Evolutionary conservation across 805 yeast species (phyloP), one percentile per base, ranked within the genome.

Genomic region (Metschnikowia henanensis): DNA sequence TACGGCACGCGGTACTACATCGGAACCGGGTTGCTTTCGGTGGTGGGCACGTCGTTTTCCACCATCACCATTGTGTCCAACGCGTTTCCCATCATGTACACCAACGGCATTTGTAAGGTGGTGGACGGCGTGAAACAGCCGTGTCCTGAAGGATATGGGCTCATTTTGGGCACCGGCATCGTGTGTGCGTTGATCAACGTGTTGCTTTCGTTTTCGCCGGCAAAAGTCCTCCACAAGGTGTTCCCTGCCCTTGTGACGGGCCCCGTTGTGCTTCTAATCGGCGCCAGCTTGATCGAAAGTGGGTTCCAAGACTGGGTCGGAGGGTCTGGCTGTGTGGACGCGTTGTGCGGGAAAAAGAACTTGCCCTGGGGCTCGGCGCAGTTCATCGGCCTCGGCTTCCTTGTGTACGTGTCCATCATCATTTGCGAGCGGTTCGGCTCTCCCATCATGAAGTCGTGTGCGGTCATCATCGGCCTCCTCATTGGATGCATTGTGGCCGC

Each of bases 201-300:
- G 31, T 53, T 75, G 7, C 60, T 87, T 39, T 84, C 95, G 0
- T 90, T 91, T 62, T 62, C 84, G 53, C 97, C 97, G 9, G 81
- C 96, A 4, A 75, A 72, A 29, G 52, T 75, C 12, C 73, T 90
- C 52, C 89, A 86, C 62, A 80, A 73, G 47, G 57, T 87, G 28
- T 90, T 90, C 71, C 97, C 97, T 16, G 91, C 95, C 29, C 68
- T 88, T 41, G 97, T 91, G 49, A 90, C 96, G 22, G 97, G 97
- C 45, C 96, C 96, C 8, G 96, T 90, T 35, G 96, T 90, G 23
- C 65, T 90, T 43, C 73, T 90, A 26, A 89, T 90, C 58, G 97
- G 97, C 54, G 73, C 83, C 35, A 68, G 74, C 21, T 75, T 90
- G 55, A 74, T 89, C 47, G 71, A 72, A 52, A 64, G 88, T 26